Base-by-base conservation (phyloP, 305 asterid species). In the Fraxinus paxiana region DNA sequence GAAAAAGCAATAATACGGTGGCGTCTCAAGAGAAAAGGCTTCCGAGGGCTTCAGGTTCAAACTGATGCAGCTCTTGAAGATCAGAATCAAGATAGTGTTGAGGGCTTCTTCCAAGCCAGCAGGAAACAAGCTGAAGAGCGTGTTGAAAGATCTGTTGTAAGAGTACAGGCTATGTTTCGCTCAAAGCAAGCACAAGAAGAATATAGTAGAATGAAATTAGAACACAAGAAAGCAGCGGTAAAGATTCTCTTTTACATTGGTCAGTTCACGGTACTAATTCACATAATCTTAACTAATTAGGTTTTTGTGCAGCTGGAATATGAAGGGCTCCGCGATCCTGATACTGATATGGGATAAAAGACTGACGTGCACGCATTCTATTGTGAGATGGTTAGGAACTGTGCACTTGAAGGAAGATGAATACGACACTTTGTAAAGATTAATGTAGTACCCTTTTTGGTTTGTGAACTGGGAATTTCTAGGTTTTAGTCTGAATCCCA, bases 41-140 rank as follows among this genome's bases (percentile, higher is more conserved):
- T 96, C 79, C 96, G 99, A 28, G 98, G 99, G 73, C 91, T 93
- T 86, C 93, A 96, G 82, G 91, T 90, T 81, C 85, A 87, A 15
- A 81, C 89, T 2, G 83, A 76, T 73, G 84, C 80, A 82, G 38
- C 77, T 35, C 51, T 56, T 28, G 48, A 71, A 15, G 91, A 90
- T 74, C 83, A 86, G 24, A 86, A 83, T 81, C 88, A 87, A 86
- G 96, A 86, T 76, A 76, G 82, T 82, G 90, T 35, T 31, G 98
- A 96, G 86, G 95, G 86, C 79, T 94, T 96, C 91, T 96, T 94
- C 90, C 83, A 73, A 80, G 98, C 95, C 79, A 92, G 98, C 89
- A 87, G 99, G 90, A 90, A 92, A 84, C 98, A 92, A 86, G 98
- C 98, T 0, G 99, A 94, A 88, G 97, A 93, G 80, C 98, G 98